Evolutionary conservation across 306 rosid species (phyloP).

Genomic region (Quercus bicolor): DNA sequence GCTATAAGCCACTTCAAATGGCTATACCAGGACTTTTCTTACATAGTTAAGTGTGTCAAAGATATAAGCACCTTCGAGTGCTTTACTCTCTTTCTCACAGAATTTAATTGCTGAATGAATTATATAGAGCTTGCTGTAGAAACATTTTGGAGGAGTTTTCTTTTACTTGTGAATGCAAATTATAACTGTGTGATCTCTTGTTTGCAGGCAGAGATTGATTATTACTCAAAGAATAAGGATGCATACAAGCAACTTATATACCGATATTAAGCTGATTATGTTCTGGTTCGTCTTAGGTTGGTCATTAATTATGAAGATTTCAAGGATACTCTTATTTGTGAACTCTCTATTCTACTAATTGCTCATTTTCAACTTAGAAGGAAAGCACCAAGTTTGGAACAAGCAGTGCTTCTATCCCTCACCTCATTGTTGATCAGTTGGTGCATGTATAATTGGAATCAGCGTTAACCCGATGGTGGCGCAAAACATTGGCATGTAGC

Average conservation of each 20-base stretch:
- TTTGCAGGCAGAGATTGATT: conserved; percentile 69
- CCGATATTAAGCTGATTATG: conserved; percentile 41
- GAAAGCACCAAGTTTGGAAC: background rate
- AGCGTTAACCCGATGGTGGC: background rate
- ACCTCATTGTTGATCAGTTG: no score
- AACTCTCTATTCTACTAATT: background rate
- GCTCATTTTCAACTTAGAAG: background rate
- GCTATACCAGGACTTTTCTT: no score
- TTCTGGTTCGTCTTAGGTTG: conserved; percentile 9
- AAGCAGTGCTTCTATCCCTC: background rate
- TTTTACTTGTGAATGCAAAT: background rate
- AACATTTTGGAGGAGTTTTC: background rate
- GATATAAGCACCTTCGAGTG: no score
- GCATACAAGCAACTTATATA: conserved; percentile 77
- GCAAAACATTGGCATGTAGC: background rate
- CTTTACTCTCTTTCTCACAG: no score
- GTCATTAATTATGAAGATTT: background rate
- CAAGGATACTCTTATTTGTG: background rate
- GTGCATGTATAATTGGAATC: no score
- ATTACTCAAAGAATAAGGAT: conserved; percentile 57
- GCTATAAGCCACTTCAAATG: no score
- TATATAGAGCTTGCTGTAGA: background rate
- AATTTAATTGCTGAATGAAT: background rate
- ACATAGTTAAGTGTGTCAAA: no score
- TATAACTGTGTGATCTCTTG: conserved; percentile 9